Base-by-base conservation (phyloP, 2,329 filamentous ascomycete species). In the Allantophomopsis cytisporea region DNA sequence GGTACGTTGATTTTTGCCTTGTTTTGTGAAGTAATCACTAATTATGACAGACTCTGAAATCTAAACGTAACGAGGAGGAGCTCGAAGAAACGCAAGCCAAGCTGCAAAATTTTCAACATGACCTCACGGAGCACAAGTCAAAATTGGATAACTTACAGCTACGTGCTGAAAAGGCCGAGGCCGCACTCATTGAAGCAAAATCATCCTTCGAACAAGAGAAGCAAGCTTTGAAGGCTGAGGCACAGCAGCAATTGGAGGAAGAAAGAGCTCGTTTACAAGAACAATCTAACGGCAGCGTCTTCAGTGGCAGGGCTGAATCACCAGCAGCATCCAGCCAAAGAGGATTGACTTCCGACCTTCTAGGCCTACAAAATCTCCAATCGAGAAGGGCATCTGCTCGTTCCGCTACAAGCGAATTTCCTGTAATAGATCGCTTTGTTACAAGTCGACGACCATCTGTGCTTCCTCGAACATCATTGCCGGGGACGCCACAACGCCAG, bases 21-120 rank as follows among this genome's bases (percentile, higher is more conserved):
- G 3, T 38, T 15, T 16, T n/a, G 11, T 31, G 20, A 12, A 20
- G 16, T 41, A 18, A 20, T 17, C 47, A 45, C 53, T 64, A 46
- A 63, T 42, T 16, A 33, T 28, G 4, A 35, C 39, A 86, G 72
- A 83, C 83, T 39, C 61, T 69, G 13, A 82, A 75, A 56, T 64
- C 66, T 10, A 75, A 58, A 43, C 46, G 47, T 10, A 50, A 83
- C 16, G 87, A 94, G 56, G 84, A 94, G 48, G 87, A 96, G 48
- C 61, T 94, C 5, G 86, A 95, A 51, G 71, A 73, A 38, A 65
- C 74, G 45, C 73, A 67, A 50, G 77, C 68, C 31, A 73, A 74
- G 40, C 65, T 81, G n/a, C 69, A 73, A n/a, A 67, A 63, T 13
- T 66, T 80, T 7, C 73, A 81, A 42, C 68, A 75, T 44, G 79